Conservation (phyloP, 1,139 yeast species). For the Wickerhamomyces sp. region DNA sequence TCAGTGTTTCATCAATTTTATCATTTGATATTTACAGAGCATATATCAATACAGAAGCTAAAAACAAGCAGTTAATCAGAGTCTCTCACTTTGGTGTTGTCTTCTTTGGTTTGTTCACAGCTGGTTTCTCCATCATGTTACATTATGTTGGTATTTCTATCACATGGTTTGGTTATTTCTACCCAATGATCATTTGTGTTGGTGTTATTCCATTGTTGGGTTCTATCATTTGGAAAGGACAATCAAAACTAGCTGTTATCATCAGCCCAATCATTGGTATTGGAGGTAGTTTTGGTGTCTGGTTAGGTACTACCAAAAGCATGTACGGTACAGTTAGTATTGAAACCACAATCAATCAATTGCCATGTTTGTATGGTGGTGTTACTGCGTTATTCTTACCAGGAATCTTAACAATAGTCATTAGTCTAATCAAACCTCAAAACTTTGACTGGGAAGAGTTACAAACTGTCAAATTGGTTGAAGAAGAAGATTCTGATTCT, state of each 20-base stretch:
- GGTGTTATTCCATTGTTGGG: constrained; percentile 33
- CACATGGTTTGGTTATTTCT: constrained; percentile 38
- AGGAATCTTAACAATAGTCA: constrained; percentile 26
- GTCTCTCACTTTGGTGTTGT: constrained; percentile 42
- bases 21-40: constrained; percentile 47
- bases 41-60: constrained; percentile 42
- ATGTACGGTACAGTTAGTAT: constrained; percentile 26
- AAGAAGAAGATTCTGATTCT: constrained; percentile 9
- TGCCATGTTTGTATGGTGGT: constrained; percentile 32
- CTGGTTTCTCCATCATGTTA: constrained; percentile 47
- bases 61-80: constrained; percentile 40
- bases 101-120: constrained; percentile 41
- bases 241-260: constrained; percentile 40
- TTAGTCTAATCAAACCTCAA: constrained; percentile 28
- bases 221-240: constrained; percentile 33
- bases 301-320: constrained; percentile 31
- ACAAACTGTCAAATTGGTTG: constrained; percentile 23
- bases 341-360: constrained; percentile 28
- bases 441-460: constrained; percentile 31
- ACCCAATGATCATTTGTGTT: constrained; percentile 34
- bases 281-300: constrained; percentile 40
- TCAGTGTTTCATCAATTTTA: constrained; percentile 44
- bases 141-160: constrained; percentile 45
- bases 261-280: constrained; percentile 44
- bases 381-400: constrained; percentile 33